Evolutionary conservation across 495 filamentous ascomycete species (phyloP), one percentile per base, ranked within the genome.

Genomic region (Poronia punctata): DNA sequence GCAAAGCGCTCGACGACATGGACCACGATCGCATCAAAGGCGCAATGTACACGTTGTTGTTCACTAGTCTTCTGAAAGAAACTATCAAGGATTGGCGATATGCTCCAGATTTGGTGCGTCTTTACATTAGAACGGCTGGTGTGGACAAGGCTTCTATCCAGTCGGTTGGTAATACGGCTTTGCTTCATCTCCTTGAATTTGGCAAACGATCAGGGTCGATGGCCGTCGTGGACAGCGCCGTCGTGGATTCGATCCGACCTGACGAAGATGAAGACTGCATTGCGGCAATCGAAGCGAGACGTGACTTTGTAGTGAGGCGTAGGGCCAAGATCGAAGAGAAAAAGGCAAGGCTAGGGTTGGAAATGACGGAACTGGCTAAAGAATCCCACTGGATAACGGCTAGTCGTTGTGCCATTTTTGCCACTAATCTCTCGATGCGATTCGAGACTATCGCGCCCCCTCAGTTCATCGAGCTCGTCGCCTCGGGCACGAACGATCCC

Each of bases 371-470:
- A 26, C 59, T 87, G 38, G 82, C 86, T 1, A 76, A 78, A 40
- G 72, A 76, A 16, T 84, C 86, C 0, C 93, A 97, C 56, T 99
- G 92, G 92, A 97, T 94, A 71, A 85, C 94, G 46, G 90, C 88
- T 7, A 86, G 79, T 43, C 73, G 92, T 19, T 89, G 87, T 28
- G 85, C 83, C 10, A 83, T 88, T 16, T 89, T 97, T 48, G 82
- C 94, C 11, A 76, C 89, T 43, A 89, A 88, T 41, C 75, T 94
- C 48, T 88, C 85, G 36, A 72, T 95, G 29, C 80, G 93, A 28
- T 95, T 95, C 49, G 84, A 95, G 44, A 83, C 78, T 14, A 79
- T 99, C 42, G 86, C 86, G 8, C 83, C 83, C 30, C 71, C 83
- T 20, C 76, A 82, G 33, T 76, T 97, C 48, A 73, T 96, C 30